Base-by-base conservation (phyloP, 805 yeast species). In the Saturnispora gosingensis region DNA sequence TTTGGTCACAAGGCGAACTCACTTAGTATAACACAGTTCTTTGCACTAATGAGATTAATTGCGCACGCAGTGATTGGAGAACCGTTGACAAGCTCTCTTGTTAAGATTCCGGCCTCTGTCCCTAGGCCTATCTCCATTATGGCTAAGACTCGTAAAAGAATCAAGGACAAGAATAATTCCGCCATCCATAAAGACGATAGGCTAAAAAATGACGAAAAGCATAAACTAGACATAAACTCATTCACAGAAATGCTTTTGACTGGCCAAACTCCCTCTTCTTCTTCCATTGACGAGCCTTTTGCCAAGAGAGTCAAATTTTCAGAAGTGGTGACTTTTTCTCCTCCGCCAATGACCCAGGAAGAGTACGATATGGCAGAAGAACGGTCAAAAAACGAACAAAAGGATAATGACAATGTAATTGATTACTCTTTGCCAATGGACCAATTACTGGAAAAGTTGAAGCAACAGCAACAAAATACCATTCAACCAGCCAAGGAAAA, bases 11-110 rank as follows among this genome's bases (percentile, higher is more conserved):
- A 81, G 62, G 67, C 72, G 34, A 73, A 73, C 51, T 76, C 85
- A 3, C 73, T 91, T 51, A 89, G 88, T 60, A 82, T 89, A 50
- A 95, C 96, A 5, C 95, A 89, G 65, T 91, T 93, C 68, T 93
- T 86, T 69, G 96, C 96, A 0, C 75, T 88, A 36, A 64, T 91
- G 50, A 74, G 99, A 59, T 75, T 93, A 20, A 75, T 89, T 13
- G 78, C 95, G 18, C 96, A 88, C 64, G 65, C 87, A 16, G 46
- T 68, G 2, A 59, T 65, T 34, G 83, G 83, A 2, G 59, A 66
- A 34, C 63, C 73, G n/a, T 84, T 88, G 3, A 65, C 72, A 27
- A 69, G 88, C 56, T 66, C 71, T 22, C 67, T 81, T 61, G 76
- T 88, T 36, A 66, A 71, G 51, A 57, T 65, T 7, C 71, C 73